These are phyloP conservation scores for Colletotrichum sp. DNA, from an alignment of 2,329 filamentous ascomycete species.

Conservation along the genomic window DNA sequence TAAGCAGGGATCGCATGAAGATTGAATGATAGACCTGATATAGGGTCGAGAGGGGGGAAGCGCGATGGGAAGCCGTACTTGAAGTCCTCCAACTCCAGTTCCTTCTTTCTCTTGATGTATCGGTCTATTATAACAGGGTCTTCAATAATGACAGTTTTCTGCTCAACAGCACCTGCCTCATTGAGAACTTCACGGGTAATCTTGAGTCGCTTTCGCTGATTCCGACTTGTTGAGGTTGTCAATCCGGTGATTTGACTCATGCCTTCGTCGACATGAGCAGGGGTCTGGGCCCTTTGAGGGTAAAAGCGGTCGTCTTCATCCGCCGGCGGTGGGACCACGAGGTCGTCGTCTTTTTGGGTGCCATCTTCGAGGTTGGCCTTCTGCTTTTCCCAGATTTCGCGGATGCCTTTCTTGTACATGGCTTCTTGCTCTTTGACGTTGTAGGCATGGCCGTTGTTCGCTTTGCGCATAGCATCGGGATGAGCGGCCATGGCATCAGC, in stretches of 20 bases:
- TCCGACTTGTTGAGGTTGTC: slow-evolving; percentile 69
- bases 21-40: slow-evolving; percentile 12
- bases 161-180: slow-evolving; percentile 57
- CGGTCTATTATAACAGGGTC: slow-evolving; percentile 88
- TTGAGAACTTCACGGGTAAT: slow-evolving; percentile 70
- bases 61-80: slow-evolving; percentile 18
- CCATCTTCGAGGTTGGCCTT: slow-evolving; percentile 77
- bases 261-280: slow-evolving; percentile 76
- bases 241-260: slow-evolving; percentile 78
- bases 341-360: slow-evolving; percentile 70
- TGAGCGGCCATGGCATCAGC: slow-evolving; percentile 89
- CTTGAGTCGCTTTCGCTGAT: slow-evolving; percentile 68
- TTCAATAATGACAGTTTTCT: slow-evolving; percentile 72
- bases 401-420: slow-evolving; percentile 90
- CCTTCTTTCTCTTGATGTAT: slow-evolving; percentile 81
- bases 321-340: slow-evolving; percentile 58
- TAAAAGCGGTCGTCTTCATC: slow-evolving; percentile 75
- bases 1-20: slow-evolving; percentile 21
- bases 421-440: slow-evolving; percentile 95
- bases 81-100: slow-evolving; percentile 66
- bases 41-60: slow-evolving; percentile 4
- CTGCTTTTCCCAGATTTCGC: slow-evolving; percentile 91
- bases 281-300: slow-evolving; percentile 71
- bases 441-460: slow-evolving; percentile 93
- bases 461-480: slow-evolving; percentile 62